These are phyloP conservation scores for Phaeosphaeriaceae sp. DNA, from an alignment of 2,329 filamentous ascomycete species.

Conservation along the genomic window DNA sequence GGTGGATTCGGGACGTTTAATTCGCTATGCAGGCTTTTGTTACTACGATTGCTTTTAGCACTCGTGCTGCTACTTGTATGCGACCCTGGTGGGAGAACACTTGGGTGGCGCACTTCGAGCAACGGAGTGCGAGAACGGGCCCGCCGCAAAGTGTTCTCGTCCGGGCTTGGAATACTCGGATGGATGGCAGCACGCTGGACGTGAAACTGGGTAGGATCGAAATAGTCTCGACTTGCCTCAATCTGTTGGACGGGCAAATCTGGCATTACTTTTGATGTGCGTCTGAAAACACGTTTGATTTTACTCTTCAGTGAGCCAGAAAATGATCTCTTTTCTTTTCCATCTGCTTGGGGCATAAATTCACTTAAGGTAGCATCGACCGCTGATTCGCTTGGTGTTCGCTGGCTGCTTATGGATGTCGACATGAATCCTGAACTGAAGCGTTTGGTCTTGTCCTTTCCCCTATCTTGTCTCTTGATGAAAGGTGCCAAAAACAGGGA, in stretches of 20 bases:
- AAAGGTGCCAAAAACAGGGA: constrained; percentile 54
- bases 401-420: constrained; percentile 16
- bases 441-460: constrained; percentile 25
- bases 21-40: constrained; percentile 41
- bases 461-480: constrained; percentile 50
- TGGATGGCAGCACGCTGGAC: constrained; percentile 32
- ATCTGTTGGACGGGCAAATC: constrained; percentile 61
- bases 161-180: constrained; percentile 45
- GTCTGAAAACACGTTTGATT: constrained; percentile 64
- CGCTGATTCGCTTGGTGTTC: constrained; percentile 13
- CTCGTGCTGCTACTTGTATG: constrained; percentile 31
- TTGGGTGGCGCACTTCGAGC: constrained; percentile 20
- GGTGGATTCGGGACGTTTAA: constrained; percentile 60
- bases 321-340: constrained; percentile 64
- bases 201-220: constrained; percentile 24
- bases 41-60: constrained; percentile 28
- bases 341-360: constrained; percentile 48
- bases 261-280: constrained; percentile 38
- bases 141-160: constrained; percentile 56
- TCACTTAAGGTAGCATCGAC: constrained; percentile 23
- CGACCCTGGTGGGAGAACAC: constrained; percentile 23
- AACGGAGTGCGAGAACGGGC: constrained; percentile 34
- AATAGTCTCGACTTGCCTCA: constrained; percentile 52
- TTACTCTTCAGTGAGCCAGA: constrained; percentile 68
- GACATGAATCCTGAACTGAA: constrained; percentile 19